A percentile compares a stretch with the other conserved stretches of the same genome.
phyloP scores from a whole-genome alignment of 2,329 filamentous ascomycete genomes.

The Penicillium sp. region DNA sequence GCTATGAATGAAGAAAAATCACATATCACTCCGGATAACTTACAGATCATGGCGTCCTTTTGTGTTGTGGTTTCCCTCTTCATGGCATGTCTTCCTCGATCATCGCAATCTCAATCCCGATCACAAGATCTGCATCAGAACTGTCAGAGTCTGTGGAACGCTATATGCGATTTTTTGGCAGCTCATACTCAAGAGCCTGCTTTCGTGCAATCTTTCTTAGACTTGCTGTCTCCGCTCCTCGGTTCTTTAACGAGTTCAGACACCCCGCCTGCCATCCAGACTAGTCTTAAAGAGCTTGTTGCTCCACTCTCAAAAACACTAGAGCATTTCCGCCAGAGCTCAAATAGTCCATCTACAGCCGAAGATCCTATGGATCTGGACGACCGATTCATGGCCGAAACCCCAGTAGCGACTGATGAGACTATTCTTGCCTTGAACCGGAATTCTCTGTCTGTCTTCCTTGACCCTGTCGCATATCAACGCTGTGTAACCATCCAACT shows the following conservation, averaged over 20 bases:
- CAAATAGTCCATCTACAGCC: conserved; percentile 16
- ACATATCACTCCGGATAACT: conserved; percentile 51
- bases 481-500: conserved; percentile 38
- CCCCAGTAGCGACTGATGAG: conserved; percentile 23
- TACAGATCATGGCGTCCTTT: conserved; percentile 52
- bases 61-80: conserved; percentile 46
- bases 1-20: conserved; percentile 43
- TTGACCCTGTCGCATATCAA: conserved; percentile 38
- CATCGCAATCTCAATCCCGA: conserved; percentile 27
- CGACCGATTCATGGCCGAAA: conserved; percentile 34
- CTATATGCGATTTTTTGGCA: conserved; percentile 36
- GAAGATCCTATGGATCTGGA: conserved; percentile 48
- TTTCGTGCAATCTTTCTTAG: conserved; percentile 34
- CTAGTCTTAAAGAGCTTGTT: conserved; percentile 28
- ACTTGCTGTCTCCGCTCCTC: conserved; percentile 38
- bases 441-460: conserved; percentile 31
- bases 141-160: conserved; percentile 35
- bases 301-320: conserved; percentile 33
- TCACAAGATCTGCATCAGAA: conserved; percentile 31
- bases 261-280: conserved; percentile 22
- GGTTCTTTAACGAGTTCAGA: conserved; percentile 21
- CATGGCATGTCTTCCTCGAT: conserved; percentile 37
- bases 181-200: conserved; percentile 28
- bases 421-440: conserved; percentile 34
- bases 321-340: conserved; percentile 28